Evolutionary conservation across 108 stramenopile species (phyloP).

Genomic region (Pseudonitzschia delicatissima): DNA sequence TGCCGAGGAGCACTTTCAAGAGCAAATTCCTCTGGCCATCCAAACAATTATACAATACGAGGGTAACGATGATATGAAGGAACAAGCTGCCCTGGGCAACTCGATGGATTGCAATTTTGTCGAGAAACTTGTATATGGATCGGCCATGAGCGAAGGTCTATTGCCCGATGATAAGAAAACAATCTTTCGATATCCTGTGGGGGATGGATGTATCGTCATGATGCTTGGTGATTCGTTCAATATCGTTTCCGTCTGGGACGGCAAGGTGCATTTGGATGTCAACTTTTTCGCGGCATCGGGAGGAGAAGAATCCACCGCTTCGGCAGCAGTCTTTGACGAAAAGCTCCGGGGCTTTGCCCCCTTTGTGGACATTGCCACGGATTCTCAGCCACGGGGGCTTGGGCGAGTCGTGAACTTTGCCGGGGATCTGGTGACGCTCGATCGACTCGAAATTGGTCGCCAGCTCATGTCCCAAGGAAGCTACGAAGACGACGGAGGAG

Average conservation of each 20-base stretch:
- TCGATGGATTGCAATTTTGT: neutral
- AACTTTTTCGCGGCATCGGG: constrained; percentile 26
- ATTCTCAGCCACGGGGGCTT: constrained; percentile 50
- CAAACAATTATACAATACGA: constrained; percentile 55
- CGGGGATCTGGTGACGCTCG: constrained; percentile 19
- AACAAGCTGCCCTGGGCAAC: no score
- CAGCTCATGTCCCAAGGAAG: neutral
- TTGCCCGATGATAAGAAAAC: neutral
- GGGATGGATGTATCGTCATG: constrained; percentile 13
- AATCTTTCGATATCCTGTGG: constrained; percentile 5
- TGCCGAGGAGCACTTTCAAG: constrained; percentile 51
- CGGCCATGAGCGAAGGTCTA: neutral
- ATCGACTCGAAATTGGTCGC: neutral
- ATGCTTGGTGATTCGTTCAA: constrained; percentile 9
- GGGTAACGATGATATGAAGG: neutral
- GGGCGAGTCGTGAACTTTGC: constrained; percentile 47
- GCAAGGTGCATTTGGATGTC: constrained; percentile 35
- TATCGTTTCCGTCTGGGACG: constrained; percentile 40
- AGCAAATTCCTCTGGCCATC: constrained; percentile 55
- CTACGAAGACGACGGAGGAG: neutral
- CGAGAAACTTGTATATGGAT: neutral
- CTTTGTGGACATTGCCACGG: neutral
- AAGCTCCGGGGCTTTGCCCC: neutral
- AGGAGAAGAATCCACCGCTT: neutral
- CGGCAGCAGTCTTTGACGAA: neutral